A percentile compares a stretch with the other conserved stretches of the same genome.
Evolutionary conservation across 169 alveolate species (phyloP).

Genomic region (Plasmodium gonderi): DNA sequence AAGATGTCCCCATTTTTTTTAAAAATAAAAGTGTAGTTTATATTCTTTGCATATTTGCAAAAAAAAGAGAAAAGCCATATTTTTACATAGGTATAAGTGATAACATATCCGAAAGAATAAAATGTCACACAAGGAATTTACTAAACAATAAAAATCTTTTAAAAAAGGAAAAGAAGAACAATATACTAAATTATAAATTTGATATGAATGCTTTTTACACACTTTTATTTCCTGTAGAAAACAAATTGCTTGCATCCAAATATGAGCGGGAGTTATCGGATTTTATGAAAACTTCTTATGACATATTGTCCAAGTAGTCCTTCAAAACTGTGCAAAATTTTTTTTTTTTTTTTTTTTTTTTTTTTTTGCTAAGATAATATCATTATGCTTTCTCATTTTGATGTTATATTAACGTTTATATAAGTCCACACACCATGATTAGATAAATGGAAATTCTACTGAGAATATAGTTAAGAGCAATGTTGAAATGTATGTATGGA

Average conservation of each 20-base stretch:
- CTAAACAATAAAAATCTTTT: constrained; percentile 64
- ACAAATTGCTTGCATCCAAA: constrained; percentile 51
- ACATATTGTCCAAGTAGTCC: constrained; percentile 30
- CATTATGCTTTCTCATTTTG: too few species aligned
- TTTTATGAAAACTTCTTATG: constrained; percentile 15
- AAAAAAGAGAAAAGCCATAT: constrained; percentile 34
- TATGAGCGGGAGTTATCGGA: constrained; percentile 50
- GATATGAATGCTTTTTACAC: constrained; percentile 37
- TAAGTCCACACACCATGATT: neutral
- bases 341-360: constrained; percentile 4
- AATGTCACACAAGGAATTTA: constrained; percentile 66
- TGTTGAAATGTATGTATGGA: too few species aligned
- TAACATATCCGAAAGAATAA: constrained; percentile 71
- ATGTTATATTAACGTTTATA: too few species aligned
- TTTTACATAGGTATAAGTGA: constrained; percentile 75
- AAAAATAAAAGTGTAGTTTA: constrained; percentile 72
- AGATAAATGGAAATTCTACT: neutral
- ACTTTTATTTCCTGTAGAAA: constrained; percentile 65
- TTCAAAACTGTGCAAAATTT: neutral
- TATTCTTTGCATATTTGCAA: constrained; percentile 57
- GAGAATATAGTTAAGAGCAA: too few species aligned
- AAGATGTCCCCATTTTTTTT: constrained; percentile 70
- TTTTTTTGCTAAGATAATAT: neutral
- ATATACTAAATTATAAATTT: constrained; percentile 50
- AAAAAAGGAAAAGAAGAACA: constrained; percentile 61